Base-by-base conservation (phyloP, 148 eudicot species). In the Chenopodium album region DNA sequence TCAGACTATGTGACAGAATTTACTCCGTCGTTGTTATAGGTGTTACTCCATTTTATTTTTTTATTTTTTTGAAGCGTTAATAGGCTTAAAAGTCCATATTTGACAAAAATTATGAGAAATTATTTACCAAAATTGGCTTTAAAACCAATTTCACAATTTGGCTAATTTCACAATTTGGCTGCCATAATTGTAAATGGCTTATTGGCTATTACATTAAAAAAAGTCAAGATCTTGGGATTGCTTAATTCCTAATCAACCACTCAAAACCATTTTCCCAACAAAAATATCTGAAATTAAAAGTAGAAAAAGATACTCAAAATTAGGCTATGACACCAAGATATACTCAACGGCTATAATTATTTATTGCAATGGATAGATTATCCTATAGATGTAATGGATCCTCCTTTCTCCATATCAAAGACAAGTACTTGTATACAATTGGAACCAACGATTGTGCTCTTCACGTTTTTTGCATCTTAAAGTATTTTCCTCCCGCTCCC, bases 391-490 rank as follows among this genome's bases (percentile, higher is more conserved):
- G 17, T 9, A 69, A 14, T 32, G 44, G 50, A 29, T 46, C 60
- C 59, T 80, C 46, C 29, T 23, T 59, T 79, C 76, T 8, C 65
- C 22, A 71, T 60, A 41, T 22, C 7, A 72, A 31, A 17, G 60
- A 71, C 59, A 80, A 7, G 4, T n/a, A 11, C 32, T 73, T 2
- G 4, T 50, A 17, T 17, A 12, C 16, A 37, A 37, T 34, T 34
- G 37, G 70, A 11, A 37, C 20, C 56, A 13, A 22, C 74, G 41
- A 41, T 32, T 71, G n/a, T 54, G 37, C 66, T 76, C 59, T 75
- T 31, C 17, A 34, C n/a, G n/a, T 71, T 82, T 82, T 73, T 41
- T 20, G 59, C 20, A 26, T 68, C 26, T 14, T 50, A 41, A 78
- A 78, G 44, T 48, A 48, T 50, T 31, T 17, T 7, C 44, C 63